Evolutionary conservation across 352 stramenopile genomes (phyloP).

Genomic region (Pythium apleroticum): DNA sequence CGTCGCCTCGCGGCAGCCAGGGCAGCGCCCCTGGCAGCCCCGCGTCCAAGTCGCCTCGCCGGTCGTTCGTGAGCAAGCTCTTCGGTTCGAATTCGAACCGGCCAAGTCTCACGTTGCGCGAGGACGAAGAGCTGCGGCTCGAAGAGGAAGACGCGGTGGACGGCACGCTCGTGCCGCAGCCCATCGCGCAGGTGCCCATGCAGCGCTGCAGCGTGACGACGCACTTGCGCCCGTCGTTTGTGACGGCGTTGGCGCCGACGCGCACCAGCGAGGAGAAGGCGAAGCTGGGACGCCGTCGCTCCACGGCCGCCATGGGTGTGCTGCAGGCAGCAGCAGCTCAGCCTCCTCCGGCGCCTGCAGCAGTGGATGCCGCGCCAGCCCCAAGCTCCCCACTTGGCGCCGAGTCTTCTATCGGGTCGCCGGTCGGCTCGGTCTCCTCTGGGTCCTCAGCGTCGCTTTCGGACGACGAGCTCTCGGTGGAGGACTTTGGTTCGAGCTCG

Average conservation of each 20-base stretch:
- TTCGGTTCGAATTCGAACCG: conserved; percentile 7
- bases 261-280: neutral
- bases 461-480: conserved; percentile 23
- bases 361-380: neutral
- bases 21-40: neutral
- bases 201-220: conserved; percentile 20
- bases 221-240: conserved; percentile 28
- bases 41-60: conserved; percentile 8
- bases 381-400: neutral
- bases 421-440: conserved; percentile 4
- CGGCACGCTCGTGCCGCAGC: conserved; percentile 15
- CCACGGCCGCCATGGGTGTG: conserved; percentile 10
- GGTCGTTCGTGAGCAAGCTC: conserved; percentile 13
- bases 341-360: neutral
- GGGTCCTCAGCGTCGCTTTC: conserved; percentile 16
- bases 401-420: neutral
- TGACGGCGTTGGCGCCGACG: conserved; percentile 16
- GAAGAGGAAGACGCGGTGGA: neutral
- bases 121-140: conserved; percentile 7
- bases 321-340: neutral
- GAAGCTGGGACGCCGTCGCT: conserved; percentile 19
- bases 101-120: conserved; percentile 9
- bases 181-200: conserved; percentile 26
- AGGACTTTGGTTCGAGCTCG: conserved; percentile 20
- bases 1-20: neutral